A percentile compares a stretch with the other conserved stretches of the same genome.
Conservation (phyloP, 768 basidiomycete genomes). For the Naganishia kalamii region DNA sequence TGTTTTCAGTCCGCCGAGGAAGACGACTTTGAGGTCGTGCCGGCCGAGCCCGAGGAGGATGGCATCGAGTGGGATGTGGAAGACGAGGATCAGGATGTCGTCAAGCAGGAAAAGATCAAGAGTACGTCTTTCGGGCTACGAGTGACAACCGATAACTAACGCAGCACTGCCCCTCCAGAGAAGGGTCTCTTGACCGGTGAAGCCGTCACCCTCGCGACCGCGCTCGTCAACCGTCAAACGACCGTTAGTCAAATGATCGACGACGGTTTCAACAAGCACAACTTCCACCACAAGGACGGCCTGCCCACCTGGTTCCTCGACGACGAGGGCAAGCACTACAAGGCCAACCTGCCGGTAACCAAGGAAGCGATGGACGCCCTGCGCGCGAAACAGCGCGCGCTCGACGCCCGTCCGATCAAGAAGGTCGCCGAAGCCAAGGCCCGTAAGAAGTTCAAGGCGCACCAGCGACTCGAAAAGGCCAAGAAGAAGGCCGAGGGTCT, state of each 20-base stretch:
- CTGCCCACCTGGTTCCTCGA: slow-evolving; percentile 96
- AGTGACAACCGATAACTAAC: not conserved
- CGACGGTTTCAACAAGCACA: slow-evolving; percentile 90
- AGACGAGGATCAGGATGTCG: slow-evolving; percentile 66
- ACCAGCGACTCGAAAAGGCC: slow-evolving; percentile 77
- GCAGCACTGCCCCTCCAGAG: slow-evolving; percentile 50
- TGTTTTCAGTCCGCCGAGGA: slow-evolving; percentile 21
- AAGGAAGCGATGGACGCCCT: slow-evolving; percentile 86
- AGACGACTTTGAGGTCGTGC: slow-evolving; percentile 65
- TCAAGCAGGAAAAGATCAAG: slow-evolving; percentile 59
- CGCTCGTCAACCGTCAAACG: slow-evolving; percentile 79
- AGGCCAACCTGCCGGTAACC: slow-evolving; percentile 88
- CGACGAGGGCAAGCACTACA: slow-evolving; percentile 88
- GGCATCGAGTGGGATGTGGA: slow-evolving; percentile 75
- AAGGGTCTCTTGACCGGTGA: slow-evolving; percentile 78
- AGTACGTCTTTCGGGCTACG: slow-evolving; percentile 49
- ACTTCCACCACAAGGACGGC: slow-evolving; percentile 81
- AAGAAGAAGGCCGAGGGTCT: slow-evolving; percentile 95
- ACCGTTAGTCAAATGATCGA: slow-evolving; percentile 85
- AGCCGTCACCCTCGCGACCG: slow-evolving; percentile 83
- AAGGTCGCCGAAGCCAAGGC: slow-evolving; percentile 98
- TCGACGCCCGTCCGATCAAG: slow-evolving; percentile 96
- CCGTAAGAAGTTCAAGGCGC: slow-evolving; percentile 85
- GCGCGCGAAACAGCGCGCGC: slow-evolving; percentile 79
- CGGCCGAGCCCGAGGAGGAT: slow-evolving; percentile 56